A percentile compares a stretch with the other conserved stretches of the same genome.
These are phyloP conservation scores for Mycena crocata DNA, from an alignment of 768 basidiomycete species.

Conservation along the genomic window DNA sequence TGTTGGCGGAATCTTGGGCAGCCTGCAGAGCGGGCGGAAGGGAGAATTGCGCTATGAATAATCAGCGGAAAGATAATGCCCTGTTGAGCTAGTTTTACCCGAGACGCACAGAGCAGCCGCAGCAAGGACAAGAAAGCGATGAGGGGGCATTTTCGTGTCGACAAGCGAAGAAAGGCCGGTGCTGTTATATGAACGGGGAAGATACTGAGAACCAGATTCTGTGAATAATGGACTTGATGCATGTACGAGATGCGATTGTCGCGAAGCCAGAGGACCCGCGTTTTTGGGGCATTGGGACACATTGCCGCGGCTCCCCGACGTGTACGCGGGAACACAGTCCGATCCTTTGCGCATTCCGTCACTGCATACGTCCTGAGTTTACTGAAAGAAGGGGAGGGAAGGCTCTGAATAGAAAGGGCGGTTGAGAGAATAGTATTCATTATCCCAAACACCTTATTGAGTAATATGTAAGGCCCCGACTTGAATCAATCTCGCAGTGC, in stretches of 20 bases:
- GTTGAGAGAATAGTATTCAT: too few relatives aligned
- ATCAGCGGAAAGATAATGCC: background rate
- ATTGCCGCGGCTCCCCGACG: constrained; percentile 13
- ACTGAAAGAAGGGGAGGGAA: background rate
- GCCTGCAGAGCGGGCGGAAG: constrained; percentile 24
- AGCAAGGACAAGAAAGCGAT: constrained; percentile 9
- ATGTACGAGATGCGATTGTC: background rate
- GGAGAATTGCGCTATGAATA: constrained; percentile 4
- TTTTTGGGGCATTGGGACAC: background rate
- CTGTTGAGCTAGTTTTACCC: constrained; percentile 2
- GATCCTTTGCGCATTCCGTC: background rate
- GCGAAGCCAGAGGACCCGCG: background rate
- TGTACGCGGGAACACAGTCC: background rate
- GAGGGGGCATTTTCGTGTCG: constrained; percentile 17
- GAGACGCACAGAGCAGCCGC: constrained; percentile 17
- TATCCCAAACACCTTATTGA: too few relatives aligned
- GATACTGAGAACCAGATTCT: background rate
- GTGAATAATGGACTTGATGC: constrained; percentile 21
- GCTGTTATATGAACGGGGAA: constrained; percentile 6
- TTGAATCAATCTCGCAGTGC: too few relatives aligned
- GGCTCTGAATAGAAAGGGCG: too few relatives aligned
- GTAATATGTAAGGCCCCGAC: too few relatives aligned
- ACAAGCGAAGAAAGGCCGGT: background rate
- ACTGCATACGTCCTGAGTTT: too few relatives aligned
- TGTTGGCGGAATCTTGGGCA: constrained; percentile 15